A percentile compares a stretch with the other conserved stretches of the same genome.
These are phyloP conservation scores for Poronia punctata DNA, from an alignment of 495 filamentous ascomycete genomes.

Conservation along the genomic window DNA sequence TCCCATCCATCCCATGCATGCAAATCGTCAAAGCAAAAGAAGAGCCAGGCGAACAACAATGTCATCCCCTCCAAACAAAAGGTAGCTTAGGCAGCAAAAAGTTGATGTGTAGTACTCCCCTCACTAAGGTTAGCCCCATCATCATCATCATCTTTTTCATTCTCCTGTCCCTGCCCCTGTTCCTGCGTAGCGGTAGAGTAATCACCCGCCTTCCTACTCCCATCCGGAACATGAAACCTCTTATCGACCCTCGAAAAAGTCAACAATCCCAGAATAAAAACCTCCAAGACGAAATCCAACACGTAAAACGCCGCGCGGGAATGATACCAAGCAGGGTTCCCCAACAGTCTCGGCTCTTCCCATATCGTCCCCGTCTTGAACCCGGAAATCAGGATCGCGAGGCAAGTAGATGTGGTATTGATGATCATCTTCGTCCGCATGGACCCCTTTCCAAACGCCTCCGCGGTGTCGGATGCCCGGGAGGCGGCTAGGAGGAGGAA, in stretches of 20 bases:
- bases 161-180: background rate
- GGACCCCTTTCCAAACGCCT: slow-evolving; percentile 64
- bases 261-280: slow-evolving; percentile 57
- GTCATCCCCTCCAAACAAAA: too few species aligned
- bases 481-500: slow-evolving; percentile 50
- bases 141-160: too few species aligned
- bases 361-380: slow-evolving; percentile 59
- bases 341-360: slow-evolving; percentile 40
- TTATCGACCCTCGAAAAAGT: slow-evolving; percentile 61
- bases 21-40: too few species aligned
- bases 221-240: slow-evolving; percentile 60
- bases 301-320: slow-evolving; percentile 67
- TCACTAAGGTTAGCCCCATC: too few species aligned
- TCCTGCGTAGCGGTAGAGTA: slow-evolving; percentile 30
- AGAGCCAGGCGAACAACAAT: too few species aligned
- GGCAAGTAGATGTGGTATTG: slow-evolving; percentile 40
- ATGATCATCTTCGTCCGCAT: slow-evolving; percentile 57
- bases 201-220: slow-evolving; percentile 33
- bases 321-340: slow-evolving; percentile 61
- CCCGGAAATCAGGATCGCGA: slow-evolving; percentile 60
- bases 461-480: slow-evolving; percentile 44
- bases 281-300: slow-evolving; percentile 70
- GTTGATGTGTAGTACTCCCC: too few species aligned
- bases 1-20: too few species aligned
- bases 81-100: too few species aligned